Evolutionary conservation across 148 eudicot genomes (phyloP).

Genomic region (Rhododendron molle): DNA sequence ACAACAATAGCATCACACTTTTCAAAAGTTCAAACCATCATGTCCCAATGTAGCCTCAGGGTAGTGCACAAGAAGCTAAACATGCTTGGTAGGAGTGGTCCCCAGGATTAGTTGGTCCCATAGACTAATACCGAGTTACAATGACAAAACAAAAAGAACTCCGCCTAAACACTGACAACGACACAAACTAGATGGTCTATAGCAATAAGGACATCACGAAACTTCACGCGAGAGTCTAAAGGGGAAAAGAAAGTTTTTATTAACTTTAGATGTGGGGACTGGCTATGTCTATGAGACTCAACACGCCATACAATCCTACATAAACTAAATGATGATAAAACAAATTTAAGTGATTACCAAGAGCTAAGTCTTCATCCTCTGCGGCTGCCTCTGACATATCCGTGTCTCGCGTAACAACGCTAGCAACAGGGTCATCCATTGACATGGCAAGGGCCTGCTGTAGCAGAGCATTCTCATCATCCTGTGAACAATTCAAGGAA

Average conservation of each 20-base stretch:
- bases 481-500: slow-evolving; percentile 41
- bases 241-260: background rate
- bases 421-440: slow-evolving; percentile 90
- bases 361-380: slow-evolving; percentile 84
- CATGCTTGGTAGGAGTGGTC: background rate
- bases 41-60: background rate
- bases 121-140: background rate
- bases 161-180: background rate
- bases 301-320: background rate
- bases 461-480: slow-evolving; percentile 86
- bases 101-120: background rate
- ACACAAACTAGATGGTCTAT: background rate
- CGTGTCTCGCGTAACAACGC: slow-evolving; percentile 47
- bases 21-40: background rate
- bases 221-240: background rate
- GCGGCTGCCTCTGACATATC: slow-evolving; percentile 88
- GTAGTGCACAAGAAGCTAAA: background rate
- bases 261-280: background rate
- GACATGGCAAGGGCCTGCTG: slow-evolving; percentile 99
- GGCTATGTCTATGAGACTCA: background rate
- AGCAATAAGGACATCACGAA: background rate
- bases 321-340: background rate
- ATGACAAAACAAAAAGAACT: background rate
- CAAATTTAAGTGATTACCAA: slow-evolving; percentile 45
- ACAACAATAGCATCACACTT: background rate